A percentile compares a stretch with the other conserved stretches of the same genome.
These are phyloP conservation scores for Gigaspora rosea DNA, from an alignment of 192 early-diverging fungal species.

Conservation along the genomic window DNA sequence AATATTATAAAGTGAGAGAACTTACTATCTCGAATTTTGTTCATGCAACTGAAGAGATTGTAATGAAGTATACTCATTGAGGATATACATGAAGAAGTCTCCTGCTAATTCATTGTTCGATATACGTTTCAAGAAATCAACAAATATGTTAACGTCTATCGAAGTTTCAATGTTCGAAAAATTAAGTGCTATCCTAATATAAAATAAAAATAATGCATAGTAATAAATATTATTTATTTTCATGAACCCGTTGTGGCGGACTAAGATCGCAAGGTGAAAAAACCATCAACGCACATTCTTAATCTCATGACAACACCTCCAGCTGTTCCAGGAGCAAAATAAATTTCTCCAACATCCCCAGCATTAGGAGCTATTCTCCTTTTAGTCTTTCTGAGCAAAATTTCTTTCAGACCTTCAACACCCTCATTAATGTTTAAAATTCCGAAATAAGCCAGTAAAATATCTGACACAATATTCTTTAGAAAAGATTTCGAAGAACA, in stretches of 20 bases:
- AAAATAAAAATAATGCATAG: constrained; percentile 16
- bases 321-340: constrained; percentile 54
- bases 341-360: constrained; percentile 47
- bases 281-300: constrained; percentile 35
- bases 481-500: constrained; percentile 42
- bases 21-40: constrained; percentile 52
- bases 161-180: constrained; percentile 41
- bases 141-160: constrained; percentile 62
- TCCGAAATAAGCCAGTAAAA: constrained; percentile 52
- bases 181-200: neutral
- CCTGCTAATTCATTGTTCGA: constrained; percentile 58
- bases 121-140: constrained; percentile 62
- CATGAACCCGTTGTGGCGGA: too few species aligned
- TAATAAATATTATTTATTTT: neutral
- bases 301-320: constrained; percentile 55
- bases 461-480: constrained; percentile 48
- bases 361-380: constrained; percentile 37
- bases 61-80: constrained; percentile 69
- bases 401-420: constrained; percentile 42
- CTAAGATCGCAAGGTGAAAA: too few species aligned
- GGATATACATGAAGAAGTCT: constrained; percentile 73
- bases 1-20: neutral
- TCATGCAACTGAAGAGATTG: constrained; percentile 39
- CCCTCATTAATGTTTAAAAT: constrained; percentile 43
- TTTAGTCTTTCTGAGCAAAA: constrained; percentile 48